phyloP scores from a whole-genome alignment of 2,329 filamentous ascomycete genomes.

The Dichotomopilus funicola region DNA sequence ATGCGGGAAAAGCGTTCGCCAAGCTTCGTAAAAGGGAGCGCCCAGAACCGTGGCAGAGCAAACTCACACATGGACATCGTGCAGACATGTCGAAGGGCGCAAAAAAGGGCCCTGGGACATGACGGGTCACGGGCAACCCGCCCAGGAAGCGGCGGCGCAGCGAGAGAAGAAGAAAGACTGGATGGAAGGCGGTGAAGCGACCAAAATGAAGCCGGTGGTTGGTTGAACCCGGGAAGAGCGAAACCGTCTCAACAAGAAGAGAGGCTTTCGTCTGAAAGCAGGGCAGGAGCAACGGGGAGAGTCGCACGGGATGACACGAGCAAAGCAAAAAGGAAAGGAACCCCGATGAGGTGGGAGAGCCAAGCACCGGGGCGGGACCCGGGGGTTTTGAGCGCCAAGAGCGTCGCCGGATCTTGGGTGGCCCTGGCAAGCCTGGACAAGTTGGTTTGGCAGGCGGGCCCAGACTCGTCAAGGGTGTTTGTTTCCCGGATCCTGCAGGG shows the following conservation, averaged over 20 bases:
- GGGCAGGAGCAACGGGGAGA: neutral
- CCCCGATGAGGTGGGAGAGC: conserved; percentile 9
- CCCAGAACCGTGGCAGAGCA: neutral
- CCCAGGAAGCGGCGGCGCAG: neutral
- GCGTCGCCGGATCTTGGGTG: neutral
- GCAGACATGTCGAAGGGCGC: conserved; percentile 13
- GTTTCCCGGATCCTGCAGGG: conserved; percentile 5
- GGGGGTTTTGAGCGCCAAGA: conserved; percentile 24
- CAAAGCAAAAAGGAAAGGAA: neutral
- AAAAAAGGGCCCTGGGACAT: conserved; percentile 11
- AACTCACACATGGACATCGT: conserved; percentile 27
- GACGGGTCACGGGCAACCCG: conserved; percentile 10
- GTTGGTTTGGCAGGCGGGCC: neutral
- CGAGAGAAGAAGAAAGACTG: neutral
- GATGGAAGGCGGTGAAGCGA: neutral
- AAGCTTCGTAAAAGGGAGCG: conserved; percentile 1
- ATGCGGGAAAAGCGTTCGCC: conserved; percentile 14
- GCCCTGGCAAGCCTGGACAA: neutral
- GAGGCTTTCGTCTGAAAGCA: no score
- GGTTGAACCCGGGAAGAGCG: no score
- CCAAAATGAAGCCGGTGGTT: neutral
- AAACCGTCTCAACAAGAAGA: no score
- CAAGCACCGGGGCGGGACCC: conserved; percentile 13
- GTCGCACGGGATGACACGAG: conserved; percentile 4
- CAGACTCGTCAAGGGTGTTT: neutral